Conservation (phyloP, 2,329 filamentous ascomycete species). For the Colletotrichum sansevieriae region DNA sequence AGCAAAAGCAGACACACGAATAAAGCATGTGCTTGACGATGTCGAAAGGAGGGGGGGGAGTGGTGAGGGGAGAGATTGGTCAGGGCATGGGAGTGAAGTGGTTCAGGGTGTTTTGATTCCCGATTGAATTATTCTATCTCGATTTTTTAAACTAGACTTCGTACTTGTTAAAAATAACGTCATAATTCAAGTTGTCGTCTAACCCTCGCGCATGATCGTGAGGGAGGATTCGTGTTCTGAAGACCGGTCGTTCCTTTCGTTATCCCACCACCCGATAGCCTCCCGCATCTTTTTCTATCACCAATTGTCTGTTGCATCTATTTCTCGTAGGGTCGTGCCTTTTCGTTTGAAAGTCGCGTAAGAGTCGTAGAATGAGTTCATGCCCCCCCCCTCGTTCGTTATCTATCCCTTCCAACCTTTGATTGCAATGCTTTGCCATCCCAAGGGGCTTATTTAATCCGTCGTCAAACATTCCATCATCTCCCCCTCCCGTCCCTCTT, state of each 20-base stretch:
- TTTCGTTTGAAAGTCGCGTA: not conserved
- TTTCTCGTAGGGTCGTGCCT: too few species aligned
- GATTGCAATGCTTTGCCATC: not conserved
- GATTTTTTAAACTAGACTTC: not conserved
- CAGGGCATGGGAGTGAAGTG: too few species aligned
- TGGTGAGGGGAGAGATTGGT: too few species aligned
- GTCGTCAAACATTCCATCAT: too few species aligned
- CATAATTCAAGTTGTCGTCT: not conserved
- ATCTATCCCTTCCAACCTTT: not conserved
- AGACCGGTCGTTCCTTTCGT: conserved; percentile 5
- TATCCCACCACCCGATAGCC: not conserved
- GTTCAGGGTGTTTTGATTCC: too few species aligned
- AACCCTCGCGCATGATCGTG: conserved; percentile 13
- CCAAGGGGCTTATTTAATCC: not conserved
- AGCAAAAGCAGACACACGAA: too few species aligned
- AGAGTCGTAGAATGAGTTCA: conserved; percentile 6
- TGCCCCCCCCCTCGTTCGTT: not conserved
- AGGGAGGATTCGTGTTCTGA: not conserved
- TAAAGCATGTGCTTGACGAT: too few species aligned
- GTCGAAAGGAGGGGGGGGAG: too few species aligned
- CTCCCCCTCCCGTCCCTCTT: not conserved
- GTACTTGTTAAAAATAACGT: too few species aligned
- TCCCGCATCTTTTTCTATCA: not conserved
- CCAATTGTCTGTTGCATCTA: not conserved
- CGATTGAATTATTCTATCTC: too few species aligned